These are phyloP conservation scores for Cladochytrium replicatum DNA, from an alignment of 192 early-diverging fungal species.

Conservation along the genomic window DNA sequence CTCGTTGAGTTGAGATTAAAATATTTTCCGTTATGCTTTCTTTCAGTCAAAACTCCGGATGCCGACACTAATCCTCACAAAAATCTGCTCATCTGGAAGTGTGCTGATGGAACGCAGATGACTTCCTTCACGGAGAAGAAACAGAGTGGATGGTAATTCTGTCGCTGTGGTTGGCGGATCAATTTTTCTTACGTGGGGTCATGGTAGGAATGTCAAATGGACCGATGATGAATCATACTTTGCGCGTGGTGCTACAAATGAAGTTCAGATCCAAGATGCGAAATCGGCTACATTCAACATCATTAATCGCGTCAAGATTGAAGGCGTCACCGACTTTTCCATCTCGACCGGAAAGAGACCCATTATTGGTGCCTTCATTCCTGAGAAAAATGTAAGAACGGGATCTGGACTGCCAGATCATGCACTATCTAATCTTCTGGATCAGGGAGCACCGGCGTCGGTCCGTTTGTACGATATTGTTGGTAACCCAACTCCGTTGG, in stretches of 20 bases:
- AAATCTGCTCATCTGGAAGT: constrained; percentile 77
- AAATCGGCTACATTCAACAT: constrained; percentile 9
- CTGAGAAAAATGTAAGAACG: constrained; percentile 63
- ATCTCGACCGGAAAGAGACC: constrained; percentile 78
- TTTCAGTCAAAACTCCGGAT: constrained; percentile 47
- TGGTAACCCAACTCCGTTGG: constrained; percentile 57
- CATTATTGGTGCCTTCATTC: constrained; percentile 82
- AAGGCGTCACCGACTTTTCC: constrained; percentile 73
- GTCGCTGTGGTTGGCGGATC: too few relatives aligned
- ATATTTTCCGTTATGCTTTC: too few relatives aligned
- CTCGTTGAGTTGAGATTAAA: too few relatives aligned
- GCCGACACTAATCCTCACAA: constrained; percentile 56
- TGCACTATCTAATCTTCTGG: constrained; percentile 1
- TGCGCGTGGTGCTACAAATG: constrained; percentile 72
- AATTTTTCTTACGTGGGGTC: background rate
- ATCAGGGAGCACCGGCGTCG: constrained; percentile 63
- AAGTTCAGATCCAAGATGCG: constrained; percentile 80
- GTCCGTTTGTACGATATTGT: constrained; percentile 79
- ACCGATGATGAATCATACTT: constrained; percentile 82
- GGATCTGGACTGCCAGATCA: constrained; percentile 8
- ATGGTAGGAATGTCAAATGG: constrained; percentile 80
- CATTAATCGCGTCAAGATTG: constrained; percentile 39
- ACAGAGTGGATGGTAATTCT: constrained; percentile 58
- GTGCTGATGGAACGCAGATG: constrained; percentile 54
- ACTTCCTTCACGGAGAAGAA: constrained; percentile 74